phyloP scores from a whole-genome alignment of 306 rosid species.

The Fagus sylvatica region DNA sequence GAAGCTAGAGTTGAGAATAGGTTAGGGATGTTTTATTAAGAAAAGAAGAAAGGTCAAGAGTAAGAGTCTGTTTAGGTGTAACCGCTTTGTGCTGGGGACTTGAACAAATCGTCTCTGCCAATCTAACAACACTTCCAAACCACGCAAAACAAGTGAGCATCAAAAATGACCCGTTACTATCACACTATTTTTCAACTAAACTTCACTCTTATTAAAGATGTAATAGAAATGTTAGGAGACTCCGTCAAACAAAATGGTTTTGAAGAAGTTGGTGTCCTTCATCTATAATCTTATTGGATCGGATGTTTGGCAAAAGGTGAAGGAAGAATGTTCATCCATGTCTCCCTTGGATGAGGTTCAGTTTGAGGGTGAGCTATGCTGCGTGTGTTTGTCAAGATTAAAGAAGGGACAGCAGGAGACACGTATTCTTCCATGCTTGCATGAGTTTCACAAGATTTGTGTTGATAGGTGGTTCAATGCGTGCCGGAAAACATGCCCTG shows the following conservation, averaged over 20 bases:
- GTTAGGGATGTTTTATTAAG: neutral
- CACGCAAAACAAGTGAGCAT: slow-evolving; percentile 48
- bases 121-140: slow-evolving; percentile 57
- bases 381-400: slow-evolving; percentile 74
- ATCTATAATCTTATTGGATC: slow-evolving; percentile 34
- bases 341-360: slow-evolving; percentile 11
- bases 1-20: slow-evolving; percentile 11
- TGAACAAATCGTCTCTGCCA: slow-evolving; percentile 16
- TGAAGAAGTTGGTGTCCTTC: slow-evolving; percentile 44
- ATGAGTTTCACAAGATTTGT: slow-evolving; percentile 75
- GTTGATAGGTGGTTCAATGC: slow-evolving; percentile 80
- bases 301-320: slow-evolving; percentile 10
- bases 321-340: slow-evolving; percentile 24
- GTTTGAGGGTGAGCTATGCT: slow-evolving; percentile 44
- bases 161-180: slow-evolving; percentile 29
- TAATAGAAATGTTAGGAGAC: slow-evolving; percentile 18
- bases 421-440: slow-evolving; percentile 72
- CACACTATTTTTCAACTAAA: slow-evolving; percentile 23
- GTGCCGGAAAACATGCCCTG: slow-evolving; percentile 65
- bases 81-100: slow-evolving; percentile 40
- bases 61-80: slow-evolving; percentile 76
- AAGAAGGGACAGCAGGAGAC: slow-evolving; percentile 42
- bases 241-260: slow-evolving; percentile 44
- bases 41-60: slow-evolving; percentile 59
- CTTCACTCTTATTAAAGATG: slow-evolving; percentile 38